These are phyloP conservation scores for Escallonia herrerae DNA, from an alignment of 129 eudicot species.

Conservation along the genomic window DNA sequence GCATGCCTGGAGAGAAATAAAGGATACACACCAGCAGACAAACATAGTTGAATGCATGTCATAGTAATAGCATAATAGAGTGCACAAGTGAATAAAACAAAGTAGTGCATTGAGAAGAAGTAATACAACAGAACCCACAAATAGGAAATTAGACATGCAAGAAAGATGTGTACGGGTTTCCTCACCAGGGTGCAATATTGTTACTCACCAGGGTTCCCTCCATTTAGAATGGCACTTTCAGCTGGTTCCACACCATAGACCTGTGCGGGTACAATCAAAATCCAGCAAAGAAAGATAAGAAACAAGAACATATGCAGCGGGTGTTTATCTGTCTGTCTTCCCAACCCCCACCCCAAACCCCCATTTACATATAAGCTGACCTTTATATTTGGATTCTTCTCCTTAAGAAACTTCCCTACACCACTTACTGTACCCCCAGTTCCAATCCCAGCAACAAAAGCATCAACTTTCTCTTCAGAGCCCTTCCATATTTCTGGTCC, in stretches of 20 bases:
- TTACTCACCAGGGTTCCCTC: slow-evolving; percentile 48
- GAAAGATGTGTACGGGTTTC: not conserved
- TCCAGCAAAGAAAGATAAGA: not conserved
- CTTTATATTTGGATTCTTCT: slow-evolving; percentile 52
- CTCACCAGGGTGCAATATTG: not conserved
- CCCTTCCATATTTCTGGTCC: slow-evolving; percentile 71
- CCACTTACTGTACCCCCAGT: slow-evolving; percentile 79
- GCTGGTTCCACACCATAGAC: slow-evolving; percentile 62
- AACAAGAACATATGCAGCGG: not conserved
- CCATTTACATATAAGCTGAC: slow-evolving; percentile 9
- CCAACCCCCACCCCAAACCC: not conserved
- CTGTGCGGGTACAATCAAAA: slow-evolving; percentile 18
- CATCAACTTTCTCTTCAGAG: slow-evolving; percentile 53
- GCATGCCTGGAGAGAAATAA: too few species aligned
- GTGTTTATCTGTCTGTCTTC: not conserved
- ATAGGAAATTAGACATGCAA: not conserved
- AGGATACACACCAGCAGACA: too few species aligned
- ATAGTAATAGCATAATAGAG: too few species aligned
- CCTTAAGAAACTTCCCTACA: slow-evolving; percentile 53
- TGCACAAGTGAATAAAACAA: too few species aligned
- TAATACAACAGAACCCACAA: not conserved
- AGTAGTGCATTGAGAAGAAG: not conserved
- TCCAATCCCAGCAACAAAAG: slow-evolving; percentile 59
- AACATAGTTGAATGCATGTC: too few species aligned
- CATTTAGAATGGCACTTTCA: slow-evolving; percentile 58